Evolutionary conservation across 257 asterid species (phyloP), one percentile per base, ranked within the genome.

Genomic region (Nicotiana obtusifolia): DNA sequence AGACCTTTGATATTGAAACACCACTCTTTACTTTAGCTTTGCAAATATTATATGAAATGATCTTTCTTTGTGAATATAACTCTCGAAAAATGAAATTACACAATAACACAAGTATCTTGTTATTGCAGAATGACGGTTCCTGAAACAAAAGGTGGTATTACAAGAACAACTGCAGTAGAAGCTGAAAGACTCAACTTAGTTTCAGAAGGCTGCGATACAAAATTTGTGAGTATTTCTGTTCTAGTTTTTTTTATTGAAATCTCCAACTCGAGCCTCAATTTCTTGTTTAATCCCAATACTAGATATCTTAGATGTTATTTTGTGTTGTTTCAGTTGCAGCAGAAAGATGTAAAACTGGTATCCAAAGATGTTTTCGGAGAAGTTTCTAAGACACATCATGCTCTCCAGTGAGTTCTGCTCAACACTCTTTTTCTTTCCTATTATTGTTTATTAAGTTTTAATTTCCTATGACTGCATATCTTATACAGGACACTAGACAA

Each of bases 151-250:
- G 94, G 76, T 28, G 56, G 94, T 16, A 84, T 93, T 61, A 52
- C 92, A 47, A 88, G 91, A 87, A 91, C 92, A 71, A 86, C 96
- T 41, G 75, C 92, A 5, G 89, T 84, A 41, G 99, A 95, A 85
- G 89, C 92, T 22, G 97, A 88, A 82, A 84, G 85, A 61, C 83
- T 95, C 76, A 95, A 89, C 76, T 88, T 93, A 81, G 90, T 91
- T 82, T 90, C 98, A 52, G 99, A 93, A 86, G 91, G 91, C 52
- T 95, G 97, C 81, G 88, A 85, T 86, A 93, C 94, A 61, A 89
- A 80, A 64, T 82, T 88, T 83, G 99, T 95, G 89, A 91, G 98
- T 89, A 31, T 64, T 60, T 81, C 64, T 10, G 37, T 37, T 61
- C 81, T 73, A 47, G 69, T 77, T 41, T 80, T 24, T 37, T 16